These are phyloP conservation scores for Diplodia corticola DNA, from an alignment of 2,329 filamentous ascomycete genomes.

Conservation along the genomic window DNA sequence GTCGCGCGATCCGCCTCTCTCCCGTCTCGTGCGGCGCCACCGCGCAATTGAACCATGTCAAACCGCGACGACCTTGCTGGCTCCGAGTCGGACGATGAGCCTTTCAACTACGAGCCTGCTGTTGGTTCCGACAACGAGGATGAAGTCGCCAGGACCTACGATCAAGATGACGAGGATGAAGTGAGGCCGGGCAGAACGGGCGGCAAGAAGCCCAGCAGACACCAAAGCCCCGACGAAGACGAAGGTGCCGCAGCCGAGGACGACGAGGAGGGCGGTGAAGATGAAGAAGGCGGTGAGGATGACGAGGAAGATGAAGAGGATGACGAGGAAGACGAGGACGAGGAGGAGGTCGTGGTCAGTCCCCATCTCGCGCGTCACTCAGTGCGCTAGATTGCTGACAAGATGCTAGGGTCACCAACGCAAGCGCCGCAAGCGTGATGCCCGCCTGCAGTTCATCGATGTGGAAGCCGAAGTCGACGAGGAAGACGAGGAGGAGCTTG, in stretches of 20 bases:
- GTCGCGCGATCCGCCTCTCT: background rate
- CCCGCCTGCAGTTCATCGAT: conserved; percentile 88
- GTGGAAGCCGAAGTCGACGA: conserved; percentile 97
- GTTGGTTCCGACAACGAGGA: conserved; percentile 57
- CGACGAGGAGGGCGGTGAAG: conserved; percentile 40
- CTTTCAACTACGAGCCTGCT: conserved; percentile 82
- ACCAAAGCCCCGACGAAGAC: conserved; percentile 44
- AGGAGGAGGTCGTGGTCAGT: conserved; percentile 46
- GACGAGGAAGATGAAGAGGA: conserved; percentile 45
- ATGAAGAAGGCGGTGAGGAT: conserved; percentile 42
- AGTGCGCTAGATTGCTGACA: conserved; percentile 36
- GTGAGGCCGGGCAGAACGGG: conserved; percentile 25
- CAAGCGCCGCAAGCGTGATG: conserved; percentile 74
- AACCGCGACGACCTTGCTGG: conserved; percentile 30
- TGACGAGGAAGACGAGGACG: conserved; percentile 54
- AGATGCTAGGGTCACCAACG: conserved; percentile 63
- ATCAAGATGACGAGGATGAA: conserved; percentile 46
- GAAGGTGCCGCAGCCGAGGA: conserved; percentile 22
- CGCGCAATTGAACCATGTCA: conserved; percentile 10
- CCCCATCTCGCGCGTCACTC: conserved; percentile 27
- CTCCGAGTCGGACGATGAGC: conserved; percentile 72
- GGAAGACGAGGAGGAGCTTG: conserved; percentile 84
- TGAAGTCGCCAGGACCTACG: conserved; percentile 41
- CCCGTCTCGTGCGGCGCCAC: background rate
- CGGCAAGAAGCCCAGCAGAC: conserved; percentile 28